phyloP scores from a whole-genome alignment of 1,139 yeast species.

The Nematodospora anomalae region DNA sequence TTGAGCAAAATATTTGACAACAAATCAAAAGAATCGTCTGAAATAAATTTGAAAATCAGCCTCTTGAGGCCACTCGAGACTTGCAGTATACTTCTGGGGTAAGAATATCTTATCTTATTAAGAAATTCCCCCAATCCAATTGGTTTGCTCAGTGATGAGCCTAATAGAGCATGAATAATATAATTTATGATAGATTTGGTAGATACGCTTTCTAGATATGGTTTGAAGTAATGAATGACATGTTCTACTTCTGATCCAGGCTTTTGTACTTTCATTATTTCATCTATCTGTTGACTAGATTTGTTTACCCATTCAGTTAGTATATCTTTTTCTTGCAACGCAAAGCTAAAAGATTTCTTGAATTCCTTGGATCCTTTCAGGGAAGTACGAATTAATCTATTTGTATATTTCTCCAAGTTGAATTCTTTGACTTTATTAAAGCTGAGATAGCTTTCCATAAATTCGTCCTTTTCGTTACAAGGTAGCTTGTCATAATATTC shows the following conservation, averaged over 20 bases:
- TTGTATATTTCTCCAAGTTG: conserved; percentile 22
- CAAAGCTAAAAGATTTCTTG: conserved; percentile 2
- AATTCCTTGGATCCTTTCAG: conserved; percentile 2
- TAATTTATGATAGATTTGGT: conserved; percentile 7
- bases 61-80: not conserved
- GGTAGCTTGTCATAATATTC: conserved; percentile 11
- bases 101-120: conserved; percentile 6
- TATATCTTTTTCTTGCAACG: not conserved
- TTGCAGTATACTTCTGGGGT: conserved; percentile 4
- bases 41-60: conserved; percentile 6
- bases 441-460: conserved; percentile 26
- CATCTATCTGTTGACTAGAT: conserved; percentile 9
- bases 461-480: conserved; percentile 11
- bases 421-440: conserved; percentile 28
- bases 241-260: conserved; percentile 8
- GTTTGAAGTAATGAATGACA: conserved; percentile 9
- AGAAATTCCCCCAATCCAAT: conserved; percentile 4
- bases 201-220: conserved; percentile 9
- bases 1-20: conserved; percentile 19
- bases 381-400: conserved; percentile 10
- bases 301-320: conserved; percentile 9
- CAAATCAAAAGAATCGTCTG: conserved; percentile 9
- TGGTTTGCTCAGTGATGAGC: conserved; percentile 1
- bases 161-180: conserved; percentile 9
- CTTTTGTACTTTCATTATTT: conserved; percentile 16